Percentiles rank a stretch among this genome's conserved stretches.
These are phyloP conservation scores for Cyanidiococcus yangmingshanensis DNA, from an alignment of 23 red algal genomes.

Conservation along the genomic window DNA sequence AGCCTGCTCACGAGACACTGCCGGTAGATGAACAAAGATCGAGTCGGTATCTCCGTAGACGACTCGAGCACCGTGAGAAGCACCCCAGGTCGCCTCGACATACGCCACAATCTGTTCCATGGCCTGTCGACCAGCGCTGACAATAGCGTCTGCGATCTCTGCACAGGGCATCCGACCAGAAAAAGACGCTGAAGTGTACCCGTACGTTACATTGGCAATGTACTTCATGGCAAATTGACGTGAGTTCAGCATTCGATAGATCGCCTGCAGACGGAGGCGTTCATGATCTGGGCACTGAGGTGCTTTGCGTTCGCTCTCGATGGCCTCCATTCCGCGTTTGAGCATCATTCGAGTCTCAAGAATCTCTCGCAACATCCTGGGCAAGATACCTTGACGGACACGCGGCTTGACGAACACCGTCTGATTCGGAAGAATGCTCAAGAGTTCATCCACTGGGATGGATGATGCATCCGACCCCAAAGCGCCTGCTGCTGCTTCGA, in stretches of 20 bases:
- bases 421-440: slow-evolving; percentile 32
- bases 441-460: neutral
- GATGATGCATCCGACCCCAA: neutral
- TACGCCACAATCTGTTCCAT: slow-evolving; percentile 50
- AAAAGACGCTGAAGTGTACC: slow-evolving; percentile 80
- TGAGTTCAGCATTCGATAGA: slow-evolving; percentile 55
- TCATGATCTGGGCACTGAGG: neutral
- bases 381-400: slow-evolving; percentile 60
- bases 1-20: slow-evolving; percentile 37
- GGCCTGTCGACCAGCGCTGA: slow-evolving; percentile 69
- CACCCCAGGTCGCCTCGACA: slow-evolving; percentile 45
- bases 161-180: slow-evolving; percentile 94
- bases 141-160: slow-evolving; percentile 89
- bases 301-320: neutral
- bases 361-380: slow-evolving; percentile 77
- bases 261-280: slow-evolving; percentile 26
- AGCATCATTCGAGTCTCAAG: slow-evolving; percentile 88
- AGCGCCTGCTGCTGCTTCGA: neutral
- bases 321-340: slow-evolving; percentile 69
- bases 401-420: slow-evolving; percentile 71
- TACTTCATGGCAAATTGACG: slow-evolving; percentile 93
- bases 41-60: slow-evolving; percentile 99
- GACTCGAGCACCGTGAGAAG: slow-evolving; percentile 36
- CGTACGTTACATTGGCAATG: slow-evolving; percentile 99
- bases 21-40: slow-evolving; percentile 65